phyloP scores from a whole-genome alignment of 495 filamentous ascomycete species.

The Lasiosphaeria ovina region DNA sequence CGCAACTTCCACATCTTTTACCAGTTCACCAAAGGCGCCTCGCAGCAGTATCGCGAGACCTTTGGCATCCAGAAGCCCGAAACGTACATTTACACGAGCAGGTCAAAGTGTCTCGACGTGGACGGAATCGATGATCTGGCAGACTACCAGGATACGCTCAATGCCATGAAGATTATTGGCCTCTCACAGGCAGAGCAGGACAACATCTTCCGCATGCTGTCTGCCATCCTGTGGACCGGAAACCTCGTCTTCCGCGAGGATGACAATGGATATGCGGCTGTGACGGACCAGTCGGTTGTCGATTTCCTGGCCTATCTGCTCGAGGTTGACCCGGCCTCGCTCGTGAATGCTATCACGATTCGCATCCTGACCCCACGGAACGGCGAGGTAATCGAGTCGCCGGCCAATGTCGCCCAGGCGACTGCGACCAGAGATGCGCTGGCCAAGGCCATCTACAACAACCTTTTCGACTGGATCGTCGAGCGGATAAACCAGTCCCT shows the following conservation, averaged over 20 bases:
- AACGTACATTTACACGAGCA: constrained; percentile 92
- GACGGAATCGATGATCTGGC: constrained; percentile 86
- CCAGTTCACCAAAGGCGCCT: constrained; percentile 94
- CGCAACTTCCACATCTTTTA: constrained; percentile 99
- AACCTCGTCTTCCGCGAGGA: constrained; percentile 88
- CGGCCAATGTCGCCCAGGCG: constrained; percentile 88
- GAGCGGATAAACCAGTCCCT: constrained; percentile 87
- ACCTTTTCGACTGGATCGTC: constrained; percentile 99
- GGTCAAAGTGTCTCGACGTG: constrained; percentile 91
- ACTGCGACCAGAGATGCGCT: constrained; percentile 89
- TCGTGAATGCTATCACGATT: constrained; percentile 86
- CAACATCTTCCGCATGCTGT: constrained; percentile 93
- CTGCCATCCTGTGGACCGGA: constrained; percentile 90
- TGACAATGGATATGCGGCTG: constrained; percentile 81
- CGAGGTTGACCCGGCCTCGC: constrained; percentile 75
- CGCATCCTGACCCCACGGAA: constrained; percentile 86
- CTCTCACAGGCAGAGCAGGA: constrained; percentile 88
- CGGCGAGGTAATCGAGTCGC: constrained; percentile 86
- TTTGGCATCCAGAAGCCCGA: constrained; percentile 91
- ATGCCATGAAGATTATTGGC: constrained; percentile 94
- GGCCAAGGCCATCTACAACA: constrained; percentile 93
- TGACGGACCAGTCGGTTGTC: constrained; percentile 82
- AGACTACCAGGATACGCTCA: constrained; percentile 88
- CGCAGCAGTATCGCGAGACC: constrained; percentile 75
- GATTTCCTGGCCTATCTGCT: constrained; percentile 93